Conservation (phyloP, 768 basidiomycete genomes). For the Hypsizygus marmoreus region DNA sequence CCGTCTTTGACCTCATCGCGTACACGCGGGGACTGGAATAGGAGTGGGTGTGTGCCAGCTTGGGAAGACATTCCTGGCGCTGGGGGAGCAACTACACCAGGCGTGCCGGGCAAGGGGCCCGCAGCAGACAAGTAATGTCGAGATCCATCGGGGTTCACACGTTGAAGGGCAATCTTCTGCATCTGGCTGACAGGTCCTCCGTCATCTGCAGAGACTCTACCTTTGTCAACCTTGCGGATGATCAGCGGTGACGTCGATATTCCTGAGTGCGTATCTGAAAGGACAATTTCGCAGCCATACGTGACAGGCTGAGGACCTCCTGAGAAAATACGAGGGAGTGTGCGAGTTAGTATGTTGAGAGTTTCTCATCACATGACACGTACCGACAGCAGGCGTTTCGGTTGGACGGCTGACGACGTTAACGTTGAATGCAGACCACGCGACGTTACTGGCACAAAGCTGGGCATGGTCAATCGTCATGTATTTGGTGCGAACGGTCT, state of each 20-base stretch:
- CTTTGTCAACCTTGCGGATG: conserved; percentile 93
- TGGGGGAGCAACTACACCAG: conserved; percentile 66
- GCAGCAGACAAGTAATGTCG: conserved; percentile 89
- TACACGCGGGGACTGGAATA: conserved; percentile 80
- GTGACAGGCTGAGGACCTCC: conserved; percentile 83
- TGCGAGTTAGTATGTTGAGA: conserved; percentile 35
- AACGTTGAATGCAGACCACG: conserved; percentile 95
- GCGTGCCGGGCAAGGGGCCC: conserved; percentile 79
- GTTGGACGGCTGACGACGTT: conserved; percentile 80
- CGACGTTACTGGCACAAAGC: conserved; percentile 84
- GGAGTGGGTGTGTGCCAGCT: conserved; percentile 76
- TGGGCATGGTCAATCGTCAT: conserved; percentile 89
- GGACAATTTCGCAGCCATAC: conserved; percentile 86
- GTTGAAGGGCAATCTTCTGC: conserved; percentile 92
- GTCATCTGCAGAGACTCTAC: conserved; percentile 81
- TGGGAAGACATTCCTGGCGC: conserved; percentile 76
- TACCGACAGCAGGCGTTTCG: conserved; percentile 66
- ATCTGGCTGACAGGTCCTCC: conserved; percentile 94
- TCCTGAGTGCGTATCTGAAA: conserved; percentile 84
- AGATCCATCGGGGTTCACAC: conserved; percentile 79
- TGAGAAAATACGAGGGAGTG: conserved; percentile 37
- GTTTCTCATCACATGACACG: conserved; percentile 57
- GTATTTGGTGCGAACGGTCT: conserved; percentile 96
- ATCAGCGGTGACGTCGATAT: conserved; percentile 84
- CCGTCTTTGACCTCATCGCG: conserved; percentile 83